Conservation (phyloP, 208 protist genomes). For the Angomonas deanei region DNA sequence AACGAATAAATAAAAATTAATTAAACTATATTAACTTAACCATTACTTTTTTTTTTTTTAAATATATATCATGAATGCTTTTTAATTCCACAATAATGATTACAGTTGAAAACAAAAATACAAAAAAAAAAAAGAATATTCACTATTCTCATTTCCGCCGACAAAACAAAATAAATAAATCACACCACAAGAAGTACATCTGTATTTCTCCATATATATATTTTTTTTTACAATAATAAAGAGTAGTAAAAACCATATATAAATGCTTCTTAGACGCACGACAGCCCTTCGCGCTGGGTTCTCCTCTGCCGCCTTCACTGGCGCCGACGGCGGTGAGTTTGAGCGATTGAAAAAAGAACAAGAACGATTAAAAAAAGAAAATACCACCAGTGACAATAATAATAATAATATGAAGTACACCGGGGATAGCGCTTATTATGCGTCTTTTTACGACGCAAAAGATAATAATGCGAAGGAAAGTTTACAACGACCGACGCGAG, state of each 20-base stretch:
- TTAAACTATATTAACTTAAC: background rate
- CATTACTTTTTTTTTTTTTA: conserved; percentile 12
- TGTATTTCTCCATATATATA: conserved; percentile 6
- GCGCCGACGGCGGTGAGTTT: conserved; percentile 37
- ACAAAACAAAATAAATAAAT: too few relatives aligned
- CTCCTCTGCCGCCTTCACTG: conserved; percentile 75
- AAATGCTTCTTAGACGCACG: too few relatives aligned
- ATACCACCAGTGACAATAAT: background rate
- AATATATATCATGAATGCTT: too few relatives aligned
- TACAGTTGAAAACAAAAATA: too few relatives aligned
- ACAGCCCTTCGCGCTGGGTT: too few relatives aligned
- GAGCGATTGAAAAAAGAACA: conserved; percentile 16
- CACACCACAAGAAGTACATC: background rate
- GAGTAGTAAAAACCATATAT: too few relatives aligned
- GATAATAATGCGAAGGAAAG: background rate
- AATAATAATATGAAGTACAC: conserved; percentile 1
- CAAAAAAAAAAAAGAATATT: too few relatives aligned
- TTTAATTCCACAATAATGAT: too few relatives aligned
- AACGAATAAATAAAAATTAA: conserved; percentile 4
- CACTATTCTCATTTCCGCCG: too few relatives aligned
- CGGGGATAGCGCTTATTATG: background rate
- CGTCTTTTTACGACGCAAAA: background rate
- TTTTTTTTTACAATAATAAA: background rate
- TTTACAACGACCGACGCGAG: conserved; percentile 49
- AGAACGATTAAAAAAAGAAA: conserved; percentile 6